phyloP scores from a whole-genome alignment of 148 eudicot genomes.

The Vaccinium vitisidaea region DNA sequence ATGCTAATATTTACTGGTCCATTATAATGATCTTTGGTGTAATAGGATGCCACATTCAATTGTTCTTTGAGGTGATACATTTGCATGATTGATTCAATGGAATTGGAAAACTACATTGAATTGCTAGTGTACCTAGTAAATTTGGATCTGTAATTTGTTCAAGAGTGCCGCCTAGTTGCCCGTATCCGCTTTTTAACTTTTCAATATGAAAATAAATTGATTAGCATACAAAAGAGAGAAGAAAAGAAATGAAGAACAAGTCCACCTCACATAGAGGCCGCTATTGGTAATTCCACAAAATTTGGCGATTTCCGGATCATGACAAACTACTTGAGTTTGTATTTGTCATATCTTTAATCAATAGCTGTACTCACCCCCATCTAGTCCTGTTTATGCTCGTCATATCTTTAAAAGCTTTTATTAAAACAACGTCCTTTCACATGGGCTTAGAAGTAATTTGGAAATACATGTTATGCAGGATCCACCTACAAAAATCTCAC shows the following conservation, averaged over 20 bases:
- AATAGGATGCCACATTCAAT: too few relatives aligned
- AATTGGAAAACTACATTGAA: too few relatives aligned
- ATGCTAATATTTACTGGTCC: conserved; percentile 1
- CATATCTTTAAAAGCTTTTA: not conserved
- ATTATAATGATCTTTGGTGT: not conserved
- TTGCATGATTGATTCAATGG: too few relatives aligned
- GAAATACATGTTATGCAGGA: not conserved
- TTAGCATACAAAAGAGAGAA: not conserved
- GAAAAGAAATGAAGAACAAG: not conserved
- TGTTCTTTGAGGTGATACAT: too few relatives aligned
- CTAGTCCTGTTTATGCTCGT: too few relatives aligned
- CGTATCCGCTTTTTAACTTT: not conserved
- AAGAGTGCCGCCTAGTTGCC: not conserved
- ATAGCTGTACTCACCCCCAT: too few relatives aligned
- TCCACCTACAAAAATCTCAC: not conserved
- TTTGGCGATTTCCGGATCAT: too few relatives aligned
- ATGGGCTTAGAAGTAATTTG: not conserved
- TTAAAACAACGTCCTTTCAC: not conserved
- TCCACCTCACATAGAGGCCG: not conserved
- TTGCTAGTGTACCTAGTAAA: too few relatives aligned
- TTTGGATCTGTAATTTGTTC: too few relatives aligned
- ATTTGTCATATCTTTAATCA: too few relatives aligned
- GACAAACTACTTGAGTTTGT: too few relatives aligned
- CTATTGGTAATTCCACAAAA: not conserved
- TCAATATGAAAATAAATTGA: not conserved